Conservation (phyloP, 2,329 filamentous ascomycete species). For the Sodiomyces alkalinus region DNA sequence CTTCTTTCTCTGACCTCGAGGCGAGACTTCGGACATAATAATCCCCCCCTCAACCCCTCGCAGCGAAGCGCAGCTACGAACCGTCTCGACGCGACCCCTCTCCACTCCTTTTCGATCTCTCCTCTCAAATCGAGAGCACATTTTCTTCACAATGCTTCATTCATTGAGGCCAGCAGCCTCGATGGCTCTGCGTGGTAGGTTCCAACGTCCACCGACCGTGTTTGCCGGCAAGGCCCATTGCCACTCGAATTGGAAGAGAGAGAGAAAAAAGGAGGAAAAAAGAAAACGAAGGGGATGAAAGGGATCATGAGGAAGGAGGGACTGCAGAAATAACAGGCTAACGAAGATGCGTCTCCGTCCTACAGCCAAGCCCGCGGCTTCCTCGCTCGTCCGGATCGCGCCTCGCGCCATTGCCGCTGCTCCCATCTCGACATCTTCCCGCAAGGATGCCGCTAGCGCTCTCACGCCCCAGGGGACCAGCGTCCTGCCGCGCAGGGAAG, state of each 20-base stretch:
- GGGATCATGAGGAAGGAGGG: too few relatives aligned
- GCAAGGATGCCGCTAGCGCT: constrained; percentile 42
- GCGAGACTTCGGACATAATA: constrained; percentile 1
- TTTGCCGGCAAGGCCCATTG: too few relatives aligned
- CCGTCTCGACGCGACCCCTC: constrained; percentile 1
- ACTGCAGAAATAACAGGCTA: too few relatives aligned
- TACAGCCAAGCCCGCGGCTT: constrained; percentile 49
- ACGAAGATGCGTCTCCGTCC: constrained; percentile 3
- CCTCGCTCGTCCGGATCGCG: constrained; percentile 26
- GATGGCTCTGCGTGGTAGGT: constrained; percentile 36
- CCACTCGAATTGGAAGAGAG: too few relatives aligned
- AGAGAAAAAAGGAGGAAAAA: not conserved
- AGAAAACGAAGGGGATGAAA: not conserved
- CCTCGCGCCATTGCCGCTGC: constrained; percentile 49
- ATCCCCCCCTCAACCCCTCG: constrained; percentile 3
- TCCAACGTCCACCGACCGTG: constrained; percentile 1
- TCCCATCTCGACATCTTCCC: constrained; percentile 49
- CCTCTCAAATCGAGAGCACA: constrained; percentile 2
- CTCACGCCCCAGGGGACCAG: constrained; percentile 27
- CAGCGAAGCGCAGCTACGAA: constrained; percentile 4
- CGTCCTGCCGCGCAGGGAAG: constrained; percentile 44
- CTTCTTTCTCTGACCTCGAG: constrained; percentile 1
- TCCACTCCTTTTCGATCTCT: not conserved
- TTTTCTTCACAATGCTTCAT: constrained; percentile 24
- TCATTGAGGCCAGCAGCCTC: constrained; percentile 35